Conservation (phyloP, 2,329 filamentous ascomycete species). For the Amesomyces nigricolor region DNA sequence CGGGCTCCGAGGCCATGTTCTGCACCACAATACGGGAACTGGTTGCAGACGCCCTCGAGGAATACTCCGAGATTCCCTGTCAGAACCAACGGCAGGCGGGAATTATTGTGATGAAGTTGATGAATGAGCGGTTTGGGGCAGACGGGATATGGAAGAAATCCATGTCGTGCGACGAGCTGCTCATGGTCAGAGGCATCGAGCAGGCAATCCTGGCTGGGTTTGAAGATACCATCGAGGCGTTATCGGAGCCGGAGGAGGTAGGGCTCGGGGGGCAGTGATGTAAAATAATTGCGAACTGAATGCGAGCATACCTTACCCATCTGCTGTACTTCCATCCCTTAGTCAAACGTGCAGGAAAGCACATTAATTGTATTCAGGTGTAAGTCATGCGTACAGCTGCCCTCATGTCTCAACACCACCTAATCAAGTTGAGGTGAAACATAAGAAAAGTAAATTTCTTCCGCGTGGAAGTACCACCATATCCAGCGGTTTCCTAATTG, state of each 20-base stretch:
- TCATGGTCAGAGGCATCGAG: constrained; percentile 23
- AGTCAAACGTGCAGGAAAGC: neutral
- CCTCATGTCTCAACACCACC: too few species aligned
- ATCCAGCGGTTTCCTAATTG: too few species aligned
- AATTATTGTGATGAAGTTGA: constrained; percentile 13
- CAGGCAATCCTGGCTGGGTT: constrained; percentile 25
- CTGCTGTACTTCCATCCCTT: too few species aligned
- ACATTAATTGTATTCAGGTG: too few species aligned
- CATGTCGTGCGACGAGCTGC: constrained; percentile 19
- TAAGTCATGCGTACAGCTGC: too few species aligned
- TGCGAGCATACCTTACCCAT: too few species aligned
- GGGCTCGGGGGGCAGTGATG: neutral
- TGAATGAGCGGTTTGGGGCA: constrained; percentile 23
- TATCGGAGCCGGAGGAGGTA: constrained; percentile 8
- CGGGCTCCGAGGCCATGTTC: constrained; percentile 23
- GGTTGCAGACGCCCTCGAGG: constrained; percentile 18
- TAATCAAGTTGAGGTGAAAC: too few species aligned
- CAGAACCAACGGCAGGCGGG: constrained; percentile 17
- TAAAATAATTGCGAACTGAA: neutral
- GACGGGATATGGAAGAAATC: constrained; percentile 23
- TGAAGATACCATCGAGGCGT: constrained; percentile 18
- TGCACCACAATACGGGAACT: constrained; percentile 17
- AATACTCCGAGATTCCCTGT: constrained; percentile 20
- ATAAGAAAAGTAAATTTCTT: too few species aligned
- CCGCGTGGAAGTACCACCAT: too few species aligned